phyloP scores from a whole-genome alignment of 306 rosid genomes.

The Cicer cuneatum region DNA sequence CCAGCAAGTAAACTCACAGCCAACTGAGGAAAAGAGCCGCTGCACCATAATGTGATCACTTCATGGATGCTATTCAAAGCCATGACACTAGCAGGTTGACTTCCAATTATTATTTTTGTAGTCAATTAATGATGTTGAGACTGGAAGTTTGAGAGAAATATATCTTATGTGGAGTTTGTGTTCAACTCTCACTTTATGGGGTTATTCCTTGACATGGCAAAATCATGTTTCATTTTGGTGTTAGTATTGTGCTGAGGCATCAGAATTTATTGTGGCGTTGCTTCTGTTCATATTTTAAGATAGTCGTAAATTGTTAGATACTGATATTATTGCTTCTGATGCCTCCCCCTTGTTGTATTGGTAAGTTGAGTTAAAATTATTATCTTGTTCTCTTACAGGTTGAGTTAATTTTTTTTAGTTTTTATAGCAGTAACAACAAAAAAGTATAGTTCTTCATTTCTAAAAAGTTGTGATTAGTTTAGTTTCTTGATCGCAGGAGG shows the following conservation, averaged over 20 bases:
- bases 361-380: constrained; percentile 3
- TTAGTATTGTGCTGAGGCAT: constrained; percentile 36
- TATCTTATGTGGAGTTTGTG: constrained; percentile 53
- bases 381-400: constrained; percentile 7
- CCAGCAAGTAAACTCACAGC: constrained; percentile 77
- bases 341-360: constrained; percentile 15
- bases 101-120: constrained; percentile 36
- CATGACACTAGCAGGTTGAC: constrained; percentile 23
- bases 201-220: constrained; percentile 44
- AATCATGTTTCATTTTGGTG: constrained; percentile 41
- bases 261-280: constrained; percentile 1
- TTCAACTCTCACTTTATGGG: constrained; percentile 46
- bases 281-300: constrained; percentile 38
- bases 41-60: constrained; percentile 81
- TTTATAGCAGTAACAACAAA: background rate
- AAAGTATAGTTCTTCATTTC: background rate
- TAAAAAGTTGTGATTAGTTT: background rate
- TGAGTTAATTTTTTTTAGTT: background rate
- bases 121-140: constrained; percentile 35
- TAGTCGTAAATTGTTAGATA: constrained; percentile 26
- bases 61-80: constrained; percentile 37
- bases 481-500: background rate
- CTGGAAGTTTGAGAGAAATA: constrained; percentile 36
- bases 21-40: constrained; percentile 87
- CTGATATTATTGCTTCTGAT: background rate